These are phyloP conservation scores for Haberlea rhodopensis DNA, from an alignment of 257 asterid species.

Conservation along the genomic window DNA sequence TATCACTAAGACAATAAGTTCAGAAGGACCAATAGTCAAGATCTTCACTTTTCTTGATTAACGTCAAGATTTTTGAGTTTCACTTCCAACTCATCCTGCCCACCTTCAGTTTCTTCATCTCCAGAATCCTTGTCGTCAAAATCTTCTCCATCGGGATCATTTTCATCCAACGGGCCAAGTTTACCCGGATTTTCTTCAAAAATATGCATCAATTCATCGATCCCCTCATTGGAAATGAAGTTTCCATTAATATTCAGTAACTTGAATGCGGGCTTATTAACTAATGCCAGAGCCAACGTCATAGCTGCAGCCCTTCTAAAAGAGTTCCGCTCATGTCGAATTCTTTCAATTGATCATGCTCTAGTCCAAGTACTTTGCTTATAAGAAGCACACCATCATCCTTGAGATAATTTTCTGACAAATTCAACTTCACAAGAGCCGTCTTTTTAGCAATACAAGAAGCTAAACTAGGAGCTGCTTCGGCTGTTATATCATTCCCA, in stretches of 20 bases:
- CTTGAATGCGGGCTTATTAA: slow-evolving; percentile 56
- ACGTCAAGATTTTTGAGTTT: slow-evolving; percentile 71
- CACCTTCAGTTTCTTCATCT: slow-evolving; percentile 55
- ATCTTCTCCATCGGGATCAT: slow-evolving; percentile 84
- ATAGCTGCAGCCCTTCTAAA: slow-evolving; percentile 62
- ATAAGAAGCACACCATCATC: slow-evolving; percentile 81
- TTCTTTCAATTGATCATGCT: slow-evolving; percentile 60
- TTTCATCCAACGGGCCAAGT: slow-evolving; percentile 86
- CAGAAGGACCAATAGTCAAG: slow-evolving; percentile 16
- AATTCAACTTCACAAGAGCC: slow-evolving; percentile 60
- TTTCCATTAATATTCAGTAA: slow-evolving; percentile 67
- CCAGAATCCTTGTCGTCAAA: slow-evolving; percentile 64
- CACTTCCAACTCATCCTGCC: slow-evolving; percentile 63
- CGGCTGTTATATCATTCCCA: slow-evolving; percentile 85
- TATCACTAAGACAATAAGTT: slow-evolving; percentile 25
- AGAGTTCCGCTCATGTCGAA: slow-evolving; percentile 73
- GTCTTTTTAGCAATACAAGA: slow-evolving; percentile 55
- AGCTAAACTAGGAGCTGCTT: slow-evolving; percentile 62
- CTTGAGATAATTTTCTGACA: slow-evolving; percentile 82
- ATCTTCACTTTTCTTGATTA: slow-evolving; percentile 38
- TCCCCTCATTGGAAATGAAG: slow-evolving; percentile 81
- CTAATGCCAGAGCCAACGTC: slow-evolving; percentile 58
- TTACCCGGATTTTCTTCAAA: slow-evolving; percentile 59
- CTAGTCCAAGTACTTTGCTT: slow-evolving; percentile 56
- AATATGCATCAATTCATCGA: slow-evolving; percentile 66